These are phyloP conservation scores for Globisporangium nunn DNA, from an alignment of 352 stramenopile genomes.

Conservation along the genomic window DNA sequence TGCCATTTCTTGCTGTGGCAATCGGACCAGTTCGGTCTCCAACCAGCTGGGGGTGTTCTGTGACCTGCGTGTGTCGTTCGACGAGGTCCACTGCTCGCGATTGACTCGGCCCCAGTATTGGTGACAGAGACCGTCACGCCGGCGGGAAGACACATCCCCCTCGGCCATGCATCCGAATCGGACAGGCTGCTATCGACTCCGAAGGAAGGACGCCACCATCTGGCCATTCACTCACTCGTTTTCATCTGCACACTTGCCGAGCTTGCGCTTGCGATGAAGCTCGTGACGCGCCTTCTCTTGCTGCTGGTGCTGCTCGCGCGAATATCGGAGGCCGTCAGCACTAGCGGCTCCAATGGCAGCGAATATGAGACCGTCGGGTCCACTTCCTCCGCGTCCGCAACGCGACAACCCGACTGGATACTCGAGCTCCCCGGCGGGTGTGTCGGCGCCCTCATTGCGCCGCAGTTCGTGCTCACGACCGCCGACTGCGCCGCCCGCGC, in stretches of 20 bases:
- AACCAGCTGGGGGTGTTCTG: not conserved
- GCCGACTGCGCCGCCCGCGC: conserved; percentile 8
- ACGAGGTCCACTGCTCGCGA: not conserved
- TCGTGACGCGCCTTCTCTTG: not conserved
- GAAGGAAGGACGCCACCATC: not conserved
- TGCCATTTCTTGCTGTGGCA: not conserved
- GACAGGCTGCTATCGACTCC: not conserved
- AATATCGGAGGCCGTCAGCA: not conserved
- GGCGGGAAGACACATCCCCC: not conserved
- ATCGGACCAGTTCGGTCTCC: not conserved
- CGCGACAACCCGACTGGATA: not conserved
- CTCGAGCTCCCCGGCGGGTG: not conserved
- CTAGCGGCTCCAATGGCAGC: not conserved
- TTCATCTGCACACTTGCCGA: too few species aligned
- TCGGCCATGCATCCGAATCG: not conserved
- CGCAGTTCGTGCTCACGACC: conserved; percentile 5
- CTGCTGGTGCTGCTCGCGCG: not conserved
- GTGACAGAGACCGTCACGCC: not conserved
- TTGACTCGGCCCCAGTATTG: not conserved
- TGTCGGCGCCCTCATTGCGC: conserved; percentile 1
- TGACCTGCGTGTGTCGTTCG: not conserved
- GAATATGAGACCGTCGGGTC: not conserved
- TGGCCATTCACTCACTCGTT: not conserved
- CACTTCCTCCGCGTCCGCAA: not conserved
- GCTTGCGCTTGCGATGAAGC: too few species aligned